These are phyloP conservation scores for Jaminaea rosea DNA, from an alignment of 1,284 basidiomycete species.

Conservation along the genomic window DNA sequence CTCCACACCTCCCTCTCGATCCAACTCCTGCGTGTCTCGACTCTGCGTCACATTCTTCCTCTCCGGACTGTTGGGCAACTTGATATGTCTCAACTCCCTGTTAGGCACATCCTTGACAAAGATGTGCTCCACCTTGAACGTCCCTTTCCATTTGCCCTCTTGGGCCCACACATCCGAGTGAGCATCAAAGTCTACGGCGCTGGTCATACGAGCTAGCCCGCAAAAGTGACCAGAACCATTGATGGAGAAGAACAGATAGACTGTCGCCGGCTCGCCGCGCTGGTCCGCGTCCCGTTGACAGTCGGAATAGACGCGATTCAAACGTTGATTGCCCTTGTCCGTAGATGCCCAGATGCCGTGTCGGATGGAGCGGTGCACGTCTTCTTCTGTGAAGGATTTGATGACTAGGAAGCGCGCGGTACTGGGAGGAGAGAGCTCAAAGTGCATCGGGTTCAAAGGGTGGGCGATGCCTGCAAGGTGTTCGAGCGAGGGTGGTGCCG, in stretches of 20 bases:
- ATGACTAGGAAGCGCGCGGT: slow-evolving; percentile 42
- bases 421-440: slow-evolving; percentile 16
- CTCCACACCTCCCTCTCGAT: slow-evolving; percentile 24
- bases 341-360: slow-evolving; percentile 46
- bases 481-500: slow-evolving; percentile 3
- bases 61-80: slow-evolving; percentile 34
- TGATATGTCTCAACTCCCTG: slow-evolving; percentile 34
- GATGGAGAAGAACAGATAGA: slow-evolving; percentile 45
- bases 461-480: slow-evolving; percentile 16
- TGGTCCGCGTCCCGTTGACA: background rate
- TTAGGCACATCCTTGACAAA: slow-evolving; percentile 45
- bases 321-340: slow-evolving; percentile 43
- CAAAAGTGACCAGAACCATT: slow-evolving; percentile 45
- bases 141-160: slow-evolving; percentile 45
- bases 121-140: slow-evolving; percentile 43
- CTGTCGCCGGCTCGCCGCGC: slow-evolving; percentile 19
- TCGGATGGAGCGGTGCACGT: slow-evolving; percentile 40
- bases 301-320: slow-evolving; percentile 15
- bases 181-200: slow-evolving; percentile 38
- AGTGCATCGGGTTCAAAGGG: slow-evolving; percentile 27
- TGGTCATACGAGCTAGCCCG: slow-evolving; percentile 44
- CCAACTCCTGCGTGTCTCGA: slow-evolving; percentile 44
- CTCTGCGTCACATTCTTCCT: slow-evolving; percentile 43
- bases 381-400: slow-evolving; percentile 45
- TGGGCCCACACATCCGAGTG: slow-evolving; percentile 43